Percentiles rank a stretch among this genome's conserved stretches.
phyloP scores from a whole-genome alignment of 495 filamentous ascomycete species.

The Aspergillus panamensis region DNA sequence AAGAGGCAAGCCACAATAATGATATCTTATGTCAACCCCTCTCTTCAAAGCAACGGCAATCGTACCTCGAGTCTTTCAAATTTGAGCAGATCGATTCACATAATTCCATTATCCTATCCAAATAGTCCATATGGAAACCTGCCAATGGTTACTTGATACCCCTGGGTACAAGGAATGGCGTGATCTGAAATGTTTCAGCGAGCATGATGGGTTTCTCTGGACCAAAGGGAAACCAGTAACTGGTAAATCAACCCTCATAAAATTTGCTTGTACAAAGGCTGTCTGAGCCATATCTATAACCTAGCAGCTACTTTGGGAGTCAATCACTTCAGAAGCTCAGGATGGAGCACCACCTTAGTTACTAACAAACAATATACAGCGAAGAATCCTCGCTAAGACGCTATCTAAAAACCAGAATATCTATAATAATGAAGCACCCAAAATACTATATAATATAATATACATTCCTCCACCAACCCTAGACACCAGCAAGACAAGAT shows the following conservation, averaged over 20 bases:
- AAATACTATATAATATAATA: no score
- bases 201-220: slow-evolving; percentile 42
- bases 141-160: slow-evolving; percentile 34
- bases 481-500: background rate
- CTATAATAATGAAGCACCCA: no score
- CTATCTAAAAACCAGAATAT: no score
- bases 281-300: no score
- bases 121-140: slow-evolving; percentile 31
- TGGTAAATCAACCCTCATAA: slow-evolving; percentile 42
- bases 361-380: no score
- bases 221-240: slow-evolving; percentile 47
- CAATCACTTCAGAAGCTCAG: no score
- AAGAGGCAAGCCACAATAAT: background rate
- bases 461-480: no score
- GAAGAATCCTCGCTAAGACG: no score
- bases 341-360: no score
- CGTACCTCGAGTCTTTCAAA: slow-evolving; percentile 17
- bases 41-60: slow-evolving; percentile 4
- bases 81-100: slow-evolving; percentile 27
- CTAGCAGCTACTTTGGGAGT: no score
- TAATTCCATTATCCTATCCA: slow-evolving; percentile 20
- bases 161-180: slow-evolving; percentile 32
- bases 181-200: slow-evolving; percentile 15
- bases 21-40: background rate
- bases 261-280: background rate